Base-by-base conservation (phyloP, 2,329 filamentous ascomycete species). In the Monilinia polystroma region DNA sequence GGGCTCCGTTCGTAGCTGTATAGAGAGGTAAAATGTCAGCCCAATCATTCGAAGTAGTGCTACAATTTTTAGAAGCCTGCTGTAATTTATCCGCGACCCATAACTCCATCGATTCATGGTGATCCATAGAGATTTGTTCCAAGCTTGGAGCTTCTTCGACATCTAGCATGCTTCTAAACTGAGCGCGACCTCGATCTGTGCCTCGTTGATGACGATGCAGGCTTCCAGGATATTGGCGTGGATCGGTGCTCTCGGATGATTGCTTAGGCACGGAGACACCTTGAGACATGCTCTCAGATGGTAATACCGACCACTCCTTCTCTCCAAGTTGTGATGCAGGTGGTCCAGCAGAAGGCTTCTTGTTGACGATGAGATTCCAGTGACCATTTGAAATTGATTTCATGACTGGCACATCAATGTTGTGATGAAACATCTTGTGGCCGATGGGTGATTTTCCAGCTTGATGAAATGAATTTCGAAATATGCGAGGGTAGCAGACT, bases 141-240 rank as follows among this genome's bases (percentile, higher is more conserved):
- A 75, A 64, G 64, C 52, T 81, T 16, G 83, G 82, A 2, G 81
- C 79, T 38, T 80, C 79, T 55, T 83, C 83, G 23, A 85, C 77
- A 56, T 83, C 80, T 26, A 85, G 77, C 84, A 86, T 83, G 75
- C 83, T 86, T 68, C 81, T 80, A 70, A 81, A 84, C 78, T 78
- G 51, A 73, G 75, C 66, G 76, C 57, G 43, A 35, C 72, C 35
- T 72, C 68, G 54, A 73, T 58, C 73, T 64, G 69, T 68, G 38
- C 70, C 68, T 41, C 68, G 67, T 35, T 70, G 70, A 26, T 71
- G 68, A n/a, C 69, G 72, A 69, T 72, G 70, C 8, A 72, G 63
- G 54, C 71, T 74, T 67, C 72, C 71, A 55, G 72, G 70, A 49
- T 72, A 74, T 45, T 57, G 26, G 14, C 57, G 69, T 63, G 45